phyloP scores from a whole-genome alignment of 1,139 yeast genomes.

The Yamadazyma epiphylla region DNA sequence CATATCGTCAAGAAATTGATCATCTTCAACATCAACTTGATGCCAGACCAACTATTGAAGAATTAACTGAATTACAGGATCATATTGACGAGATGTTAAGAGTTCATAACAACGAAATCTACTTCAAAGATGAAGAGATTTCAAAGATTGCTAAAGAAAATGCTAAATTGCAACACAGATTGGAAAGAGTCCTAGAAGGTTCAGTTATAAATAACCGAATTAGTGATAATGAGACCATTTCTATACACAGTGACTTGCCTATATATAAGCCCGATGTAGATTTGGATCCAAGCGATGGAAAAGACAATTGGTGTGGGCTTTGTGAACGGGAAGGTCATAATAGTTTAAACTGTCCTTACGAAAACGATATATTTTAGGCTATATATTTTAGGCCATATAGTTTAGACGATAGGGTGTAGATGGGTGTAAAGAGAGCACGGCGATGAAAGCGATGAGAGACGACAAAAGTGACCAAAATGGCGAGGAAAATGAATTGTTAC shows the following conservation, averaged over 20 bases:
- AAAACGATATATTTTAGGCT: slow-evolving; percentile 52
- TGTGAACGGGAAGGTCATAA: slow-evolving; percentile 91
- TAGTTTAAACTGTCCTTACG: slow-evolving; percentile 84
- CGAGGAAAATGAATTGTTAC: too few relatives aligned
- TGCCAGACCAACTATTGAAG: slow-evolving; percentile 29
- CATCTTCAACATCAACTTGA: slow-evolving; percentile 22
- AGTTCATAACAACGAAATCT: slow-evolving; percentile 28
- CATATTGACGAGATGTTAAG: slow-evolving; percentile 28
- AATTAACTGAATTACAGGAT: slow-evolving; percentile 26
- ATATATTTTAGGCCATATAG: too few relatives aligned
- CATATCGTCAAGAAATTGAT: slow-evolving; percentile 14
- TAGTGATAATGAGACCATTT: slow-evolving; percentile 10
- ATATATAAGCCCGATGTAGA: slow-evolving; percentile 48
- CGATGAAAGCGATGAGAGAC: too few relatives aligned
- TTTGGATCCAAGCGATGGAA: slow-evolving; percentile 71
- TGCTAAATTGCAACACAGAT: slow-evolving; percentile 15
- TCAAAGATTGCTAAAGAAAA: slow-evolving; percentile 19
- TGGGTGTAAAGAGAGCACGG: too few relatives aligned
- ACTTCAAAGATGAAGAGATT: slow-evolving; percentile 26
- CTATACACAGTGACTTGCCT: slow-evolving; percentile 35
- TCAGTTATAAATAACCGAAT: slow-evolving; percentile 7
- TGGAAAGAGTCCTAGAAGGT: slow-evolving; percentile 14
- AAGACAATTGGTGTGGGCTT: slow-evolving; percentile 82
- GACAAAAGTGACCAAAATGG: too few relatives aligned
- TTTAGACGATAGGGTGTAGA: too few relatives aligned